Evolutionary conservation across 345 rosid species (phyloP), one percentile per base, ranked within the genome.

Genomic region (Orychophragmus violaceus): DNA sequence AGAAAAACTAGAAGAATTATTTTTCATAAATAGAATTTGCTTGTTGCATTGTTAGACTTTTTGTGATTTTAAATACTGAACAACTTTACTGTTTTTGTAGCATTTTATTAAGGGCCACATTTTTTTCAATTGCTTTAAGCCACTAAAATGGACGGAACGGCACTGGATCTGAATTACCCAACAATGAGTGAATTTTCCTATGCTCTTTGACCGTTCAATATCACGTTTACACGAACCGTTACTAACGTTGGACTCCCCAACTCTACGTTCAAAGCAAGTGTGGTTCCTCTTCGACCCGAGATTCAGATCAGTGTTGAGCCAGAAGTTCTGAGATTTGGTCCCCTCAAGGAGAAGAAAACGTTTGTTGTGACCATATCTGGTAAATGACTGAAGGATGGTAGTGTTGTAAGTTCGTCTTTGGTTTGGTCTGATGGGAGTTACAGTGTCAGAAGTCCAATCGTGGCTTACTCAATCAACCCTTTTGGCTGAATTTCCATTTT

Each of bases 111-210:
- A n/a, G n/a, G n/a, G n/a, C n/a, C n/a, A n/a, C n/a, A n/a, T n/a
- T n/a, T n/a, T n/a, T n/a, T n/a, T n/a, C n/a, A n/a, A n/a, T n/a
- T n/a, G n/a, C n/a, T n/a, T n/a, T n/a, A n/a, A n/a, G n/a, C n/a
- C n/a, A n/a, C n/a, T n/a, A n/a, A n/a, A n/a, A n/a, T n/a, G n/a
- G n/a, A n/a, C n/a, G n/a, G n/a, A n/a, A n/a, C n/a, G n/a, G n/a
- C n/a, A n/a, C n/a, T n/a, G 29, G 68, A 79, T 62, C 62, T 82
- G 36, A 79, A 82, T 57, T 77, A 71, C 19, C 82, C 85, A 16
- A 58, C 85, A 35, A 56, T 82, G 67, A 55, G 69, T 6, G 49
- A 70, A 3, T 24, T 23, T 19, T 7, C 61, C 16, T 1, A 27
- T 28, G 6, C 63, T 3, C 32, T 10, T 3, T 5, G 29, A 21